Percentiles rank a stretch among this genome's conserved stretches.
Evolutionary conservation across 129 eudicot genomes (phyloP).

Genomic region (Smallanthus sonchifolius): DNA sequence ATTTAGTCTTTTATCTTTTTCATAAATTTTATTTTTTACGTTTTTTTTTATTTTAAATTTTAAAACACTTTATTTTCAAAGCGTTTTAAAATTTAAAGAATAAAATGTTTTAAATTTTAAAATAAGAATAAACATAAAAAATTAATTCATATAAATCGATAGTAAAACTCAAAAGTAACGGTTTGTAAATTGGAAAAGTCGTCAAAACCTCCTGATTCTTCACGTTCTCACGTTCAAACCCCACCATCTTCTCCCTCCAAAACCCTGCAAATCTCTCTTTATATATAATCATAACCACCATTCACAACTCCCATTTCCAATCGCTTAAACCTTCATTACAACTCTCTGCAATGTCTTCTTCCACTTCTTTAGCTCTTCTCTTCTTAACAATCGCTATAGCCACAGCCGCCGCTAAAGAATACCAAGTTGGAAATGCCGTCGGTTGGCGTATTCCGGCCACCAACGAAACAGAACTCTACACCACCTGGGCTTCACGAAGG

Average conservation of each 20-base stretch:
- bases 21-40: too few relatives aligned
- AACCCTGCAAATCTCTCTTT: not conserved
- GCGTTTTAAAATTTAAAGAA: too few relatives aligned
- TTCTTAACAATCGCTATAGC: not conserved
- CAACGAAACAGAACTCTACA: slow-evolving; percentile 36
- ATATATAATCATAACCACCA: not conserved
- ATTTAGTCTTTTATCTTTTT: too few relatives aligned
- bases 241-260: slow-evolving; percentile 26
- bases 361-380: not conserved
- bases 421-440: slow-evolving; percentile 24
- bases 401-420: slow-evolving; percentile 15
- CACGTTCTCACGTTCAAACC: slow-evolving; percentile 30
- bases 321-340: not conserved
- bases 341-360: slow-evolving; percentile 7
- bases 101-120: too few relatives aligned
- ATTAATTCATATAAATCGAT: too few relatives aligned
- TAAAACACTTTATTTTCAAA: too few relatives aligned
- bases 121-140: too few relatives aligned
- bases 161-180: not conserved
- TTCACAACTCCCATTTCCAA: not conserved
- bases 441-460: slow-evolving; percentile 35
- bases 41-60: too few relatives aligned
- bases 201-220: slow-evolving; percentile 8
- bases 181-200: slow-evolving; percentile 2
- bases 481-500: slow-evolving; percentile 30